Base-by-base conservation (phyloP, 495 filamentous ascomycete species). In the Podospora comata region DNA sequence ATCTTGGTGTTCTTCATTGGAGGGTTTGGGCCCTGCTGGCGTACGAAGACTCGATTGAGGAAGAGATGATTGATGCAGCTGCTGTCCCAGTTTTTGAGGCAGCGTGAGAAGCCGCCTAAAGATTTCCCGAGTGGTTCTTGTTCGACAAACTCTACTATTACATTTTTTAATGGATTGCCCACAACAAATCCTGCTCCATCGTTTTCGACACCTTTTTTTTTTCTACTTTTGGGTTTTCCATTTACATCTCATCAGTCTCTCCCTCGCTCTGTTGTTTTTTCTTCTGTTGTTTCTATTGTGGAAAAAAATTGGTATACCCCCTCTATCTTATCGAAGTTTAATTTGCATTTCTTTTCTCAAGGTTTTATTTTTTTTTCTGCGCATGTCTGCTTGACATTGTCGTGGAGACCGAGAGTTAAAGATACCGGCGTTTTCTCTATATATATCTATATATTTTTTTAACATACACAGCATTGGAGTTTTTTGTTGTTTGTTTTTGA, bases 1-100 rank as follows among this genome's bases (percentile, higher is more conserved):
- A 96, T 71, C 85, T 97, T 56, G 87, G 88, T 9, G 83, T 93
- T 20, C 78, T 96, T 26, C 92, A 97, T 76, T 97, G 93, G 93
- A 83, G 89, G 62, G 89, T 96, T 3, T 97, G 93, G 93, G 89
- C 86, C 5, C 87, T 88, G 34, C 77, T 92, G 60, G 85, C 87
- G 0, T 96, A 92, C 74, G 72, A 80, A 1, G 73, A 68, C 7
- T 80, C 80, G 23, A 65, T 73, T n/a, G 74, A 78, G 19, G 58
- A 48, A 26, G 74, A 75, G 44, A 48, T 68, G 39, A 53, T 63
- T 11, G 30, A 28, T 44, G 30, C 32, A 11, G 34, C 32, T 63
- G 32, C 18, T 30, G 19, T 61, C 7, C 19, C 16, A 5, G 23
- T 18, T 9, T 27, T 13, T 7, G 59, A 7, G 19, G 4, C 4